These are phyloP conservation scores for Globisporangium echinulatum DNA, from an alignment of 352 stramenopile genomes.

Conservation along the genomic window DNA sequence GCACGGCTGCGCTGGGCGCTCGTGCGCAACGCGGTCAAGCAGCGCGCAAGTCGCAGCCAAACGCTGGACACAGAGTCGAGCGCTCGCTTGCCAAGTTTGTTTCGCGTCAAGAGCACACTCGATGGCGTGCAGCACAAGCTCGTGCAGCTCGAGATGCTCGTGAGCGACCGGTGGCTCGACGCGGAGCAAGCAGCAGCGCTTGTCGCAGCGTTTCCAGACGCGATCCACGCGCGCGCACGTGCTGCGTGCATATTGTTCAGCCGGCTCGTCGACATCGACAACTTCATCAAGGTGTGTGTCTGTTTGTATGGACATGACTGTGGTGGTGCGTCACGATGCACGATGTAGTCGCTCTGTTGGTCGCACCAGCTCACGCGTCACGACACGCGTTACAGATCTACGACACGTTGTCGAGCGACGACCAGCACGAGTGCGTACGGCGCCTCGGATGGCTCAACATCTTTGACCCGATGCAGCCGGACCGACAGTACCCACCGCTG, in stretches of 20 bases:
- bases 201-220: constrained; percentile 35
- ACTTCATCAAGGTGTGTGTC: constrained; percentile 49
- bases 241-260: constrained; percentile 54
- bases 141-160: constrained; percentile 43
- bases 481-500: constrained; percentile 63
- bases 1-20: constrained; percentile 34
- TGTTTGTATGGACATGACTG: not conserved
- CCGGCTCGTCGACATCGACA: constrained; percentile 70
- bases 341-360: too few species aligned
- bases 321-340: too few species aligned
- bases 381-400: constrained; percentile 27
- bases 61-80: too few species aligned
- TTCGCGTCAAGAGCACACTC: constrained; percentile 19
- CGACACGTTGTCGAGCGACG: constrained; percentile 34
- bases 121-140: constrained; percentile 22
- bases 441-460: constrained; percentile 84
- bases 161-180: constrained; percentile 45
- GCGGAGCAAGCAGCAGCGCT: constrained; percentile 35
- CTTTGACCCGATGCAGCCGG: constrained; percentile 67
- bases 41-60: too few species aligned
- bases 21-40: constrained; percentile 21
- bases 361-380: too few species aligned
- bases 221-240: constrained; percentile 38
- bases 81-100: not conserved
- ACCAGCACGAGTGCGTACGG: constrained; percentile 54